phyloP scores from a whole-genome alignment of 2,329 filamentous ascomycete species.

The Bipolaris zeicola region DNA sequence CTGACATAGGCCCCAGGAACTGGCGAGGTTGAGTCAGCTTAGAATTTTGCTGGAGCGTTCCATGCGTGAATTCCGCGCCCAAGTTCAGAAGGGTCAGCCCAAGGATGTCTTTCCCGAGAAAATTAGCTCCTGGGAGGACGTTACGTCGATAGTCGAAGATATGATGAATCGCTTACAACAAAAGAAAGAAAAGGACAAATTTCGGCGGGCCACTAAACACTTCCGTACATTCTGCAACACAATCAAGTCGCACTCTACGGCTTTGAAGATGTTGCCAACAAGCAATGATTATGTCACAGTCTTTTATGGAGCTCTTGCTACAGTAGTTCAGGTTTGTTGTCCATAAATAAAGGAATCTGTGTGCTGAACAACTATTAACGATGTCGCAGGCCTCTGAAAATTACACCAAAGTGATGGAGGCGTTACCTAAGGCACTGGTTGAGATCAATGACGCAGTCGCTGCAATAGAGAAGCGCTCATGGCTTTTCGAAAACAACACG shows the following conservation, averaged over 20 bases:
- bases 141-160: neutral
- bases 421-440: neutral
- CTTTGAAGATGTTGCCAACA: neutral
- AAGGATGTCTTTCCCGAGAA: neutral
- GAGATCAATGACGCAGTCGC: slow-evolving; percentile 1
- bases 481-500: neutral
- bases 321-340: neutral
- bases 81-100: neutral
- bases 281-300: neutral
- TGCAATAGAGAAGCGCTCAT: slow-evolving; percentile 1
- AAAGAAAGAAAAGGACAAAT: neutral
- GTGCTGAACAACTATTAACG: neutral
- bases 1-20: neutral
- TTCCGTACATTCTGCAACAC: slow-evolving; percentile 2
- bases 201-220: neutral
- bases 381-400: neutral
- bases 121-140: neutral
- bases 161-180: neutral
- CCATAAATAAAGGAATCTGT: neutral
- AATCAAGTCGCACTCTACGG: neutral
- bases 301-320: neutral
- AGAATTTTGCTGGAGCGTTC: neutral
- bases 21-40: neutral
- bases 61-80: neutral
- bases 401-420: slow-evolving; percentile 1